These are phyloP conservation scores for Neonectria sp. DNA, from an alignment of 2,329 filamentous ascomycete genomes.

Conservation along the genomic window DNA sequence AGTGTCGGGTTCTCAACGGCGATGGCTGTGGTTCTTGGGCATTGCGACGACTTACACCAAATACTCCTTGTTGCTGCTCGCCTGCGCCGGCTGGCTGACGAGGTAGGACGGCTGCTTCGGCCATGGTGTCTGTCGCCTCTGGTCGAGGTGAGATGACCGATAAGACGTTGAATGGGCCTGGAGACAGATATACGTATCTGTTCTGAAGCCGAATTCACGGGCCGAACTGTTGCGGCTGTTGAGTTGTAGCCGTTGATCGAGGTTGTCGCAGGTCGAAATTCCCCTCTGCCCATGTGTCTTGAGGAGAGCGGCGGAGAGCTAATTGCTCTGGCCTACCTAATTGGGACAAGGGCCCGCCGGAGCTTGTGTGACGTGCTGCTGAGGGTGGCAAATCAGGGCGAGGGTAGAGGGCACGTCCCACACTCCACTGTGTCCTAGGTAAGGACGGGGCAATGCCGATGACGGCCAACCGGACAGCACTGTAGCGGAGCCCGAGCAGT, in stretches of 20 bases:
- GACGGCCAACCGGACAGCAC: not conserved
- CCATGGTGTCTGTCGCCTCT: conserved; percentile 42
- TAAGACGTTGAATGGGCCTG: not conserved
- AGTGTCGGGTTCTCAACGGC: conserved; percentile 19
- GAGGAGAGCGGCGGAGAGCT: conserved; percentile 10
- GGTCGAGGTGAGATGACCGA: conserved; percentile 9
- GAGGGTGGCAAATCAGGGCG: conserved; percentile 21
- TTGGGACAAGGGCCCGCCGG: conserved; percentile 16
- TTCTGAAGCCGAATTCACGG: conserved; percentile 1
- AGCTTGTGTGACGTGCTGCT: conserved; percentile 28
- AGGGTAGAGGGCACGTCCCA: conserved; percentile 16
- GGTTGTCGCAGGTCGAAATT: conserved; percentile 24
- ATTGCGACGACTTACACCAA: conserved; percentile 47
- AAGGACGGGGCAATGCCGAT: not conserved
- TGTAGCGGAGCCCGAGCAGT: not conserved
- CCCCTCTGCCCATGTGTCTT: conserved; percentile 21
- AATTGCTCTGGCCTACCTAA: conserved; percentile 26
- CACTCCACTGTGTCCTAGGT: not conserved
- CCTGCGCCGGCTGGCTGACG: conserved; percentile 44
- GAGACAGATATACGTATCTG: conserved; percentile 7
- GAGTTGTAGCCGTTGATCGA: conserved; percentile 8
- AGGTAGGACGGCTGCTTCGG: conserved; percentile 45
- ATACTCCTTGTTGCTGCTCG: conserved; percentile 40
- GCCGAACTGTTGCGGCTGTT: conserved; percentile 8
- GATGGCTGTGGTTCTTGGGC: not conserved